Base-by-base conservation (phyloP, 495 filamentous ascomycete species). In the Aspergillus bridgeri region DNA sequence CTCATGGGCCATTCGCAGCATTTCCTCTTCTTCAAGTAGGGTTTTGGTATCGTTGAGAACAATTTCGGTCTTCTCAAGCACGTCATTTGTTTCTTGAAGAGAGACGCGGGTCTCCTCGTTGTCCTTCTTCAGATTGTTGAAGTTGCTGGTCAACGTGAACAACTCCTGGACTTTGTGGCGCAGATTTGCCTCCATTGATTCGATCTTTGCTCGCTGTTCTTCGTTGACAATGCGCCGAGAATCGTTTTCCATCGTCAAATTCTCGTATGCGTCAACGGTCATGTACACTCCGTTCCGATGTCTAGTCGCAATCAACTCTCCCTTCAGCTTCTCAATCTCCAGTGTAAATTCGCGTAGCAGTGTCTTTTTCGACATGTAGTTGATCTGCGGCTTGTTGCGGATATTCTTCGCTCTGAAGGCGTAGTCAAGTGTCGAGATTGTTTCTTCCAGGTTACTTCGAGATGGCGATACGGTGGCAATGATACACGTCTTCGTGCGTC, bases 391-490 rank as follows among this genome's bases (percentile, higher is more conserved):
- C 69, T 97, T 96, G 70, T 98, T 98, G 20, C 90, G 88, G 60
- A 98, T 98, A 64, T 98, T 96, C 76, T 98, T 98, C 3, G 95
- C 94, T 20, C 94, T 83, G 69, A 97, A 96, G 9, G 94, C 95
- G 67, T 98, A 98, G 69, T 98, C 94, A 3, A 98, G 79, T 0
- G 95, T 98, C 2, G 93, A 97, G 51, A 98, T 97, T 0, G 94
- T 98, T 69, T 98, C 94, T 64, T 98, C 94, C 15, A 98, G 79
- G 65, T 97, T 98, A 74, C 85, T 92, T 67, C 91, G 92, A 6
- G 92, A 89, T 6, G 95, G 92, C 1, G 94, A 97, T 46, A 98
- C 83, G 0, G 95, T 98, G 3, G 94, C 95, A 63, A 98, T 97
- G 61, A 98, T 98, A 74, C 94, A 98, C 4, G 94, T 98, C 69